Base-by-base conservation (phyloP, 2,329 filamentous ascomycete species). In the Botrytis medusae region DNA sequence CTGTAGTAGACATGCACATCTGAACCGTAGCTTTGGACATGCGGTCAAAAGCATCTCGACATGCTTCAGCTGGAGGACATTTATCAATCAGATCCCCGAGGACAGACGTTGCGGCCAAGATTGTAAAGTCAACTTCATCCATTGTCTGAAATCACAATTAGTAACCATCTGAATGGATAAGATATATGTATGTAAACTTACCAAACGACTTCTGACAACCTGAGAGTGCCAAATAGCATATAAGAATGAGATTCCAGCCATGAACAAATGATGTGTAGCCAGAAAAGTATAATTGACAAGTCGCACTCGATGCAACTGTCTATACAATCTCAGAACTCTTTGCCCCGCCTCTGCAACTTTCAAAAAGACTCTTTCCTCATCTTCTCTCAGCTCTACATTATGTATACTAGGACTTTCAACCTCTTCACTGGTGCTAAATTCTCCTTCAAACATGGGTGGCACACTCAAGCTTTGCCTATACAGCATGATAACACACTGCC, bases 171-270 rank as follows among this genome's bases (percentile, higher is more conserved):
- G 32, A 44, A 72, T 25, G 29, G 18, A 44, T 9, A n/a, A 18
- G 18, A 40, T n/a, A 2, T n/a, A 61, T 61, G 32, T 22, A 46
- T 12, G 22, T 34, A 54, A 44, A 85, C 92, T 84, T 88, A 95
- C 93, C 82, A 98, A 85, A 73, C 93, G 90, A 81, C 92, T 94
- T 78, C 95, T 89, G 68, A 98, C 95, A 71, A 93, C 88, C 9
- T 93, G 90, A 18, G 95, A 98, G 83, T 98, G 95, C 95, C 95
- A 98, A 73, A 98, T 96, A 32, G 96, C 95, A 82, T 98, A 98
- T 2, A 98, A 87, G 82, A 98, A 98, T 37, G 95, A 97, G 74
- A 98, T 91, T 83, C 95, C 95, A 42, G 95, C 95, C 93, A 97
- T 98, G 84, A 98, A 98, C 10, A 98, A 86, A 82, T 98, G 95